Conservation (phyloP, 106 monocot genomes). For the Dendrobium huoshanense region DNA sequence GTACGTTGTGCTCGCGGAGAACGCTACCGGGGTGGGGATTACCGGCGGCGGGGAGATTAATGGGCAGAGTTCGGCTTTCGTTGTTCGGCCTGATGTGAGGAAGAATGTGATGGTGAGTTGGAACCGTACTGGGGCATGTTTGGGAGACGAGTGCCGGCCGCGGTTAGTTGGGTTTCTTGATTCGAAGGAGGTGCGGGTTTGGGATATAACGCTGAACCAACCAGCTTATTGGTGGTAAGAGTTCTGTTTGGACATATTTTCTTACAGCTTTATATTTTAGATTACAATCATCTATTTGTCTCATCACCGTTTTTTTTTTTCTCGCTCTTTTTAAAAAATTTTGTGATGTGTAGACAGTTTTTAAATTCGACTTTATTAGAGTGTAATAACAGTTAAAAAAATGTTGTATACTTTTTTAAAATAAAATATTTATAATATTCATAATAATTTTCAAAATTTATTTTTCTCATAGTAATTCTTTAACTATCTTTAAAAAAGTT, state of each 20-base stretch:
- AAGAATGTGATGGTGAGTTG: slow-evolving; percentile 99
- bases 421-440: too few relatives aligned
- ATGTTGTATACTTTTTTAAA: too few relatives aligned
- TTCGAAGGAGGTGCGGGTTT: slow-evolving; percentile 46
- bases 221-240: slow-evolving; percentile 96
- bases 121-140: slow-evolving; percentile 74
- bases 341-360: too few relatives aligned
- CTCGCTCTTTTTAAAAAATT: too few relatives aligned
- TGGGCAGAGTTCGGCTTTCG: slow-evolving; percentile 71
- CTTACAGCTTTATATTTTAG: too few relatives aligned
- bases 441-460: too few relatives aligned
- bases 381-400: too few relatives aligned
- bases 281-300: too few relatives aligned
- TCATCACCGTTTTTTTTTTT: too few relatives aligned
- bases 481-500: too few relatives aligned
- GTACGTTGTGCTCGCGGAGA: slow-evolving; percentile 96
- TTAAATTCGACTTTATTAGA: too few relatives aligned
- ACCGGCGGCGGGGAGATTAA: slow-evolving; percentile 82
- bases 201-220: slow-evolving; percentile 56
- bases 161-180: slow-evolving; percentile 78
- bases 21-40: slow-evolving; percentile 58
- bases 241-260: neutral
- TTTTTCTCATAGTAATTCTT: too few relatives aligned
- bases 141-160: slow-evolving; percentile 91
- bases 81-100: slow-evolving; percentile 37